phyloP scores from a whole-genome alignment of 495 filamentous ascomycete genomes.

The Gamarada debralockiae region DNA sequence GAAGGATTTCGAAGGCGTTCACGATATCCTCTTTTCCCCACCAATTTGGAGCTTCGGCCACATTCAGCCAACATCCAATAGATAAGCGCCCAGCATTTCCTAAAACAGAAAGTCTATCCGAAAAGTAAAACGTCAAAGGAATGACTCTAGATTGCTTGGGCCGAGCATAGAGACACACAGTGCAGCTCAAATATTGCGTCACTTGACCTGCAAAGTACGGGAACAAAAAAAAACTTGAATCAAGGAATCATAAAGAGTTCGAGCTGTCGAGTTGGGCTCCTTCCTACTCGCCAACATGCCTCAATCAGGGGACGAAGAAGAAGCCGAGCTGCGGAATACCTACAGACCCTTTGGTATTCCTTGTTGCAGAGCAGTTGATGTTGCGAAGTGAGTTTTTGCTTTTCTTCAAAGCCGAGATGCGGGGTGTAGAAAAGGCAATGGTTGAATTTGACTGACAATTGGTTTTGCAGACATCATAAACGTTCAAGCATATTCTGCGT shows the following conservation, averaged over 20 bases:
- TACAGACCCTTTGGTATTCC: constrained; percentile 10
- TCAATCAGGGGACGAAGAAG: constrained; percentile 13
- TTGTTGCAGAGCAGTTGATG: background rate
- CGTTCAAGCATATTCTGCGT: constrained; percentile 55
- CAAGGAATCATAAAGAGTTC: too few relatives aligned
- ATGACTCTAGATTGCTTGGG: too few relatives aligned
- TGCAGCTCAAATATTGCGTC: too few relatives aligned
- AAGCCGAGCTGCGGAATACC: constrained; percentile 1
- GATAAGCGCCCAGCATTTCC: too few relatives aligned
- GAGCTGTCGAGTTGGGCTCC: too few relatives aligned
- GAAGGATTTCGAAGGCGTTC: background rate
- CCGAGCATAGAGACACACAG: too few relatives aligned
- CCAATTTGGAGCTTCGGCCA: background rate
- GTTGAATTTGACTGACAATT: background rate
- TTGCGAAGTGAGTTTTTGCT: constrained; percentile 6
- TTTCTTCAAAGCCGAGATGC: background rate
- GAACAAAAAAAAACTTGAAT: too few relatives aligned
- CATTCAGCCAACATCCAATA: background rate
- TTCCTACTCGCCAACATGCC: constrained; percentile 5
- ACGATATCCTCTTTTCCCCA: background rate
- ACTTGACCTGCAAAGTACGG: too few relatives aligned
- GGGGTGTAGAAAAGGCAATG: background rate
- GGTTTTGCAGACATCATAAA: constrained; percentile 1
- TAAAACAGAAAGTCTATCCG: too few relatives aligned
- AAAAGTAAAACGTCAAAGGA: too few relatives aligned